Percentiles rank a stretch among this genome's conserved stretches.
Evolutionary conservation across 768 basidiomycete genomes (phyloP).

Genomic region (Tricholomella constricta): DNA sequence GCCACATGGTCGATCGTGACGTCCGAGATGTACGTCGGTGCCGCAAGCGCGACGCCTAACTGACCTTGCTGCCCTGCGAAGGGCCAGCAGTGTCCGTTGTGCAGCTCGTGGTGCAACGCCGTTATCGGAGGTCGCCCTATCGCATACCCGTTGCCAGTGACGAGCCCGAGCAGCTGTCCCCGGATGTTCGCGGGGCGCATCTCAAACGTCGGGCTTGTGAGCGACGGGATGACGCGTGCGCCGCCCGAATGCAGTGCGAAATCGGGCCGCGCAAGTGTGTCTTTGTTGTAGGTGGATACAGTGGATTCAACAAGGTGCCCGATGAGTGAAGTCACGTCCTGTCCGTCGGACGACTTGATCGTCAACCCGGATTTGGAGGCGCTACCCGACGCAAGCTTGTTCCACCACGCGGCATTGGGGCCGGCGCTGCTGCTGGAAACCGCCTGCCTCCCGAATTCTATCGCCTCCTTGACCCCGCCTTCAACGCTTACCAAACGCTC

Average conservation of each 20-base stretch:
- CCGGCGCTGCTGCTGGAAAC: slow-evolving; percentile 34
- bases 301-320: slow-evolving; percentile 76
- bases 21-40: slow-evolving; percentile 71
- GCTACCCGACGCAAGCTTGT: slow-evolving; percentile 54
- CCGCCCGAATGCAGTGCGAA: slow-evolving; percentile 86
- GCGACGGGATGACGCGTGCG: slow-evolving; percentile 74
- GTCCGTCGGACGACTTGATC: slow-evolving; percentile 76
- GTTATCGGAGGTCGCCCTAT: slow-evolving; percentile 83
- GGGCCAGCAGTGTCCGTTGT: slow-evolving; percentile 92
- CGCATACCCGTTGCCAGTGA: slow-evolving; percentile 64
- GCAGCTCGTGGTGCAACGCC: slow-evolving; percentile 83
- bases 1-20: slow-evolving; percentile 91
- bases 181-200: slow-evolving; percentile 54
- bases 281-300: slow-evolving; percentile 67
- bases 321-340: slow-evolving; percentile 70
- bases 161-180: slow-evolving; percentile 49
- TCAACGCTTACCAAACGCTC: slow-evolving; percentile 63
- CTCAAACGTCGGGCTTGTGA: slow-evolving; percentile 82
- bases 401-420: slow-evolving; percentile 69
- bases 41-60: slow-evolving; percentile 78
- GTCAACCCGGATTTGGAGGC: slow-evolving; percentile 45
- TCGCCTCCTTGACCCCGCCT: slow-evolving; percentile 65
- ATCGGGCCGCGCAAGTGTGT: slow-evolving; percentile 79
- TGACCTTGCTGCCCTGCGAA: slow-evolving; percentile 79
- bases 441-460: slow-evolving; percentile 62